A percentile compares a stretch with the other conserved stretches of the same genome.
phyloP scores from a whole-genome alignment of 2,329 filamentous ascomycete species.

The Ophiostoma triangulosporum region DNA sequence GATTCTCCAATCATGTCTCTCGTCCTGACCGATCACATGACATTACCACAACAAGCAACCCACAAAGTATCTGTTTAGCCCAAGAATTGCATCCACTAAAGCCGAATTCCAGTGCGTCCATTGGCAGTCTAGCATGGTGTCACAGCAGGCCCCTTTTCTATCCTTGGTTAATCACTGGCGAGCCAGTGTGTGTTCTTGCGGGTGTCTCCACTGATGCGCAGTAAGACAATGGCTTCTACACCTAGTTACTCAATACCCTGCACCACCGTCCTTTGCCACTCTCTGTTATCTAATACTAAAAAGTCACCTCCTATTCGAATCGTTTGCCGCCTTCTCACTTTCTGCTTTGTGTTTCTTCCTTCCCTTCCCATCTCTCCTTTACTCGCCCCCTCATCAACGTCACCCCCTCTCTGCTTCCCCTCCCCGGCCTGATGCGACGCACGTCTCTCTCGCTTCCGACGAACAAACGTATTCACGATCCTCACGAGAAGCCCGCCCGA shows the following conservation, averaged over 20 bases:
- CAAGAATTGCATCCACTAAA: not conserved
- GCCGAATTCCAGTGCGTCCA: not conserved
- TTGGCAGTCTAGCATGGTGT: not conserved
- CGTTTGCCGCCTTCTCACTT: not conserved
- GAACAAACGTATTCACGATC: constrained; percentile 45
- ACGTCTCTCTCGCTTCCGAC: constrained; percentile 51
- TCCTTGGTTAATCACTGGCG: not conserved
- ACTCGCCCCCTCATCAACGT: not conserved
- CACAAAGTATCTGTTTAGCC: too few species aligned
- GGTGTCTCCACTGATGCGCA: not conserved
- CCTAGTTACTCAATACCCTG: not conserved
- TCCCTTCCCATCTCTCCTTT: not conserved
- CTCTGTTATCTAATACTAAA: not conserved
- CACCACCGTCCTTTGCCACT: not conserved
- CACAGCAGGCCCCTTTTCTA: constrained; percentile 1
- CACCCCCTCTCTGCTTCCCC: constrained; percentile 9
- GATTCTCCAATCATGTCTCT: too few species aligned
- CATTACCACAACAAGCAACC: too few species aligned
- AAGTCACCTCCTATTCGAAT: not conserved
- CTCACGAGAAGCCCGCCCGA: constrained; percentile 50
- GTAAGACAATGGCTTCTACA: not conserved
- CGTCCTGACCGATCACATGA: too few species aligned
- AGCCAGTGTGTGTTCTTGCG: constrained; percentile 1
- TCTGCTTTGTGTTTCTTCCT: not conserved
- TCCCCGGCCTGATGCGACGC: constrained; percentile 39